A percentile compares a stretch with the other conserved stretches of the same genome.
Conservation (phyloP, 78 protist genomes). For the Creolimax fragrantissima region DNA sequence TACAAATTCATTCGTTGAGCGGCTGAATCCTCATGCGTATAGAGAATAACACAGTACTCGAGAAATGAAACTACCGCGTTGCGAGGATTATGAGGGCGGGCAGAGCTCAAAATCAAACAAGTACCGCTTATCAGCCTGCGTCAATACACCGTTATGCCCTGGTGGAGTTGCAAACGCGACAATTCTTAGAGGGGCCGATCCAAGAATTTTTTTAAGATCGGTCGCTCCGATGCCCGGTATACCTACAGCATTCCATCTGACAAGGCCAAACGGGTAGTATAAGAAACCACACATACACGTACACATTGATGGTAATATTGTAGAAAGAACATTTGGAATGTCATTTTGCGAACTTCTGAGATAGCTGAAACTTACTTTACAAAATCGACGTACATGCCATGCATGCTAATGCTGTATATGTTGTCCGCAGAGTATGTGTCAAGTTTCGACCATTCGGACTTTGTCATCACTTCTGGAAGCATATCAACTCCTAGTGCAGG, state of each 20-base stretch:
- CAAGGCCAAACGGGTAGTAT: too few species aligned
- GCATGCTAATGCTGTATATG: neutral
- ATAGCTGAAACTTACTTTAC: neutral
- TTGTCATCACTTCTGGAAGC: neutral
- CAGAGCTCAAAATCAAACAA: slow-evolving; percentile 4
- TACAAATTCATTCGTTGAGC: neutral
- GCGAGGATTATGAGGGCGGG: too few species aligned
- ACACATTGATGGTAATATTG: too few species aligned
- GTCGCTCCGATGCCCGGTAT: neutral
- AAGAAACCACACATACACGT: too few species aligned
- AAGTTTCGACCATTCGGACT: neutral
- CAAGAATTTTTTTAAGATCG: neutral
- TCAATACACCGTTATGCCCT: neutral
- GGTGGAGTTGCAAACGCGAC: neutral
- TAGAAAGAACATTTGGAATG: too few species aligned
- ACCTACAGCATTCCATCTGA: neutral
- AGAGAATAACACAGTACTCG: too few species aligned
- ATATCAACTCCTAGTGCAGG: neutral
- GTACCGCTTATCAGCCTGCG: neutral
- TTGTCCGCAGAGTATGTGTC: neutral
- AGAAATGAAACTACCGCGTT: too few species aligned
- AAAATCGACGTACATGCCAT: slow-evolving; percentile 12
- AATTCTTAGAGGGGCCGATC: neutral
- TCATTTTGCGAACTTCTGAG: too few species aligned
- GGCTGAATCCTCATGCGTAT: neutral